phyloP scores from a whole-genome alignment of 2,329 filamentous ascomycete species.

The Chaetomium sp. region DNA sequence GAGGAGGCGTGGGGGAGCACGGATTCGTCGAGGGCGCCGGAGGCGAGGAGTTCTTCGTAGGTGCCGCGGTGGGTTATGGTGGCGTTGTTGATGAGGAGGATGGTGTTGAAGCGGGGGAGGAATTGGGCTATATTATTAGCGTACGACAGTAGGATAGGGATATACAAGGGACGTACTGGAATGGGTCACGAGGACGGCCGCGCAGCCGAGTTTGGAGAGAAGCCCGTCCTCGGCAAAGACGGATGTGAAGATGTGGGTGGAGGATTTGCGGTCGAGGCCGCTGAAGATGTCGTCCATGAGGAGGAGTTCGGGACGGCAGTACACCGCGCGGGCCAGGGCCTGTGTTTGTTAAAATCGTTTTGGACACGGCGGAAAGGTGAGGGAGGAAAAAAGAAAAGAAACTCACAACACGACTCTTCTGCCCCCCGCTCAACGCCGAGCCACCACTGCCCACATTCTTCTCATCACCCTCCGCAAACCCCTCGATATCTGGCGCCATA shows the following conservation, averaged over 20 bases:
- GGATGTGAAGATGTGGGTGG: slow-evolving; percentile 8
- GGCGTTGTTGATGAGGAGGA: slow-evolving; percentile 4
- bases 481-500: slow-evolving; percentile 30
- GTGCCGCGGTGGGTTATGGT: slow-evolving; percentile 4
- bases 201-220: slow-evolving; percentile 5
- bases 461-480: slow-evolving; percentile 28
- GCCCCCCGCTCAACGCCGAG: slow-evolving; percentile 38
- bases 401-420: slow-evolving; percentile 36
- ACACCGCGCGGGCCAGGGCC: slow-evolving; percentile 12
- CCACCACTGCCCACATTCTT: slow-evolving; percentile 37
- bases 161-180: neutral
- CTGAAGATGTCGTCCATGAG: slow-evolving; percentile 14
- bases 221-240: slow-evolving; percentile 8
- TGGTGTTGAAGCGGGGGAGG: slow-evolving; percentile 7
- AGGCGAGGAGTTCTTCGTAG: slow-evolving; percentile 6
- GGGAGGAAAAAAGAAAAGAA: neutral
- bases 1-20: neutral
- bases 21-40: slow-evolving; percentile 2
- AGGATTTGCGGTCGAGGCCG: slow-evolving; percentile 10
- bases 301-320: slow-evolving; percentile 10
- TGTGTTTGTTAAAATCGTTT: neutral
- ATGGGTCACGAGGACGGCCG: slow-evolving; percentile 6
- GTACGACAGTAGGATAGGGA: neutral
- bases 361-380: neutral
- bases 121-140: slow-evolving; percentile 4